Conservation (phyloP, 768 basidiomycete species). For the Boletus tylopilopsis region DNA sequence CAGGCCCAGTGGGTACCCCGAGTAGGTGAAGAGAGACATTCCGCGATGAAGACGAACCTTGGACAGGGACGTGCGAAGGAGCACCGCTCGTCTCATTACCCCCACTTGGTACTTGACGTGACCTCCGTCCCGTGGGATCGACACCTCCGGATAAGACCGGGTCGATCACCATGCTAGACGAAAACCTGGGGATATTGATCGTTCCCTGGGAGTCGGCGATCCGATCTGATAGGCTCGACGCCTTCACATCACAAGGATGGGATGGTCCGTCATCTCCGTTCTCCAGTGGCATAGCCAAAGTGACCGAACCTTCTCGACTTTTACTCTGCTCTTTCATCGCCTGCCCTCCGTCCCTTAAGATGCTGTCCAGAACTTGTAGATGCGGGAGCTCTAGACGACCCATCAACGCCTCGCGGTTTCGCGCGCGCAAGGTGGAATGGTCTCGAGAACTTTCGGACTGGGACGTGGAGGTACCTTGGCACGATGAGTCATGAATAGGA, state of each 20-base stretch:
- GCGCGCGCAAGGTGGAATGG: background rate
- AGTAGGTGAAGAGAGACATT: background rate
- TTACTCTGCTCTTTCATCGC: slow-evolving; percentile 2
- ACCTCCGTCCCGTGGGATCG: background rate
- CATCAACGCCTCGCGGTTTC: slow-evolving; percentile 27
- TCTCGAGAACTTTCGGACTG: background rate
- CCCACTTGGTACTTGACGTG: background rate
- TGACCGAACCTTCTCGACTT: slow-evolving; percentile 10
- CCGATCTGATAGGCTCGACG: background rate
- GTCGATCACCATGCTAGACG: slow-evolving; percentile 26
- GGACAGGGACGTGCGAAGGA: background rate
- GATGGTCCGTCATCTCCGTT: slow-evolving; percentile 4
- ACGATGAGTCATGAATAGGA: background rate
- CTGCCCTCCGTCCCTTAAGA: slow-evolving; percentile 33
- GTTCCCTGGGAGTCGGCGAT: background rate
- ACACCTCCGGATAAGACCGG: slow-evolving; percentile 26
- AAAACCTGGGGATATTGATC: background rate
- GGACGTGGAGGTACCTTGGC: background rate
- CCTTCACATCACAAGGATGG: background rate
- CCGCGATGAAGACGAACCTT: background rate
- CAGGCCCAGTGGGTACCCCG: background rate
- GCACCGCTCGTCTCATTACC: background rate
- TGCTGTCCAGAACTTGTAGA: slow-evolving; percentile 34
- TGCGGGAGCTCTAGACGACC: slow-evolving; percentile 26
- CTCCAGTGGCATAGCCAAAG: background rate